Conservation (phyloP, 2,329 filamentous ascomycete genomes). For the Emmonsiellopsis sp. region DNA sequence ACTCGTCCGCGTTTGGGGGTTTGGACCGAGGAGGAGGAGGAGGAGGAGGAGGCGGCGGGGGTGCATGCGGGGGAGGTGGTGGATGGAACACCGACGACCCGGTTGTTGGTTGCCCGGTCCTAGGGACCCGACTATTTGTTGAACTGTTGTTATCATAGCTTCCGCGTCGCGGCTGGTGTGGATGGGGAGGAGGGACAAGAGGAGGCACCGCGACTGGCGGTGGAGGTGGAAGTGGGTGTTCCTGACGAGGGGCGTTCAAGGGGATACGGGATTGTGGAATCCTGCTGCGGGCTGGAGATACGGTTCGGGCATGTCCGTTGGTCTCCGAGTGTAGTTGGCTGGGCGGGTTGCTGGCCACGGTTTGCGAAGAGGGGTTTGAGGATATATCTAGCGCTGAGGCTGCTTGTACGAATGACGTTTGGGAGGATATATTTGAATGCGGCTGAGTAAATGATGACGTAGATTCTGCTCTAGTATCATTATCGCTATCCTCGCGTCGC, state of each 20-base stretch:
- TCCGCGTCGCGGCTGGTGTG: neutral
- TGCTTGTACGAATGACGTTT: conserved; percentile 2
- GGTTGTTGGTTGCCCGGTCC: neutral
- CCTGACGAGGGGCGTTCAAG: neutral
- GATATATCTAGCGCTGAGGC: conserved; percentile 3
- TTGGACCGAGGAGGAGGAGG: neutral
- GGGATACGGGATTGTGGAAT: neutral
- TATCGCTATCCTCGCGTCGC: conserved; percentile 11
- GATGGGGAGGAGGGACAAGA: neutral
- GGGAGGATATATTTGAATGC: neutral
- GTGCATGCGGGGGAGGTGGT: conserved; percentile 2
- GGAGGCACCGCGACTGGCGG: neutral
- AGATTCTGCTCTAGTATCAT: neutral
- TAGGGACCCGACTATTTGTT: neutral
- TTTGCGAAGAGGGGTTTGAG: conserved; percentile 1
- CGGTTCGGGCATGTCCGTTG: neutral
- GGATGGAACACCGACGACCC: conserved; percentile 1
- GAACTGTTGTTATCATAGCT: neutral
- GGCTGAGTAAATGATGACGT: neutral
- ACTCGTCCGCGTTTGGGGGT: neutral
- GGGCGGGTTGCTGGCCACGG: neutral
- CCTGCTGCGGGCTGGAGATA: conserved; percentile 1
- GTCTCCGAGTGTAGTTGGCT: neutral
- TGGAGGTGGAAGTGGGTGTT: conserved; percentile 2
- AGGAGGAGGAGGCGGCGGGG: neutral